phyloP scores from a whole-genome alignment of 331 rosid genomes.

The Erythrophleum ivorense region DNA sequence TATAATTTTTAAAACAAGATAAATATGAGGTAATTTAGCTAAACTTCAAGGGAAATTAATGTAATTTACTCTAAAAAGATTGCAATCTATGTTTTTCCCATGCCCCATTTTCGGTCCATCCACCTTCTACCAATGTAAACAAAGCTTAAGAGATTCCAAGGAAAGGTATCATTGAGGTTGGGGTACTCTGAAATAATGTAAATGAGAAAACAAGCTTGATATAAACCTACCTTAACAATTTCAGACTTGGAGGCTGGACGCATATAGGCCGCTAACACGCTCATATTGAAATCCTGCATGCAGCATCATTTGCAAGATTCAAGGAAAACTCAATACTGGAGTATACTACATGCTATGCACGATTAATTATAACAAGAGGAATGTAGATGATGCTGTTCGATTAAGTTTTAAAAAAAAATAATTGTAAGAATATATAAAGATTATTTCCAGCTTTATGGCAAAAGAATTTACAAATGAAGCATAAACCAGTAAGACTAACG shows the following conservation, averaged over 20 bases:
- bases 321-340: constrained; percentile 29
- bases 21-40: no score
- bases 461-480: not conserved
- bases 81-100: not conserved
- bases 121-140: not conserved
- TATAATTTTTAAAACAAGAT: no score
- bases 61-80: no score
- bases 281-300: constrained; percentile 82
- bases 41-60: no score
- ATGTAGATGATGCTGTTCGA: constrained; percentile 1
- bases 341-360: not conserved
- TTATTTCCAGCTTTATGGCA: constrained; percentile 21
- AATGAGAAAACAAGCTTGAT: constrained; percentile 13
- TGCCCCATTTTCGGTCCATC: constrained; percentile 1
- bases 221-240: constrained; percentile 81
- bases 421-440: not conserved
- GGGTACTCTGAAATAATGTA: constrained; percentile 26
- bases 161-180: constrained; percentile 18
- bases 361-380: constrained; percentile 4
- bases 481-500: constrained; percentile 7
- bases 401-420: not conserved
- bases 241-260: constrained; percentile 79
- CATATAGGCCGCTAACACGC: constrained; percentile 80
- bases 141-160: not conserved
- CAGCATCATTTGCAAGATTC: constrained; percentile 33